phyloP scores from a whole-genome alignment of 176 grass and related monocot species.

The Musa beccarii region DNA sequence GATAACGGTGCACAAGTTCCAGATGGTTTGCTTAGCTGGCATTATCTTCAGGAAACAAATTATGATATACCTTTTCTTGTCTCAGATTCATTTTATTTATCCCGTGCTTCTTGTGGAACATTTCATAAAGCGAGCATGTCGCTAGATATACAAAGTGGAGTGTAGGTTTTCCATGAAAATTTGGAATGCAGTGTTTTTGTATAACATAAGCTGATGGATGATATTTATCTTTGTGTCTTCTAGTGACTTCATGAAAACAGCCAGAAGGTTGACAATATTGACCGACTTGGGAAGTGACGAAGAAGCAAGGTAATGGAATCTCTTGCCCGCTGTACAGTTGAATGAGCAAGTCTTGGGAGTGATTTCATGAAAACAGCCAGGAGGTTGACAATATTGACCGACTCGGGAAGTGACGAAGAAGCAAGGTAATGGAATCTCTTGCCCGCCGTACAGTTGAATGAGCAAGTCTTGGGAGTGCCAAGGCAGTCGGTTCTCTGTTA shows the following conservation, averaged over 20 bases:
- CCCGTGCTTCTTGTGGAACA: background rate
- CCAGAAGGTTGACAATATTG: slow-evolving; percentile 51
- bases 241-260: slow-evolving; percentile 56
- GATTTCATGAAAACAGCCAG: background rate
- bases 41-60: no score
- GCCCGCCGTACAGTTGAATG: no score
- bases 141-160: background rate
- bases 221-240: background rate
- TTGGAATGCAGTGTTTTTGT: background rate
- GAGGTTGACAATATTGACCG: no score
- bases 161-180: background rate
- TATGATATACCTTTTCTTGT: no score
- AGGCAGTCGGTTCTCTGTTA: no score
- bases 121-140: background rate
- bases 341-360: slow-evolving; percentile 1
- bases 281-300: background rate
- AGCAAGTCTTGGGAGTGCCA: no score
- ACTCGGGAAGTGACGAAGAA: background rate
- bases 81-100: no score
- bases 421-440: no score
- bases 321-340: slow-evolving; percentile 22
- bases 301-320: slow-evolving; percentile 22
- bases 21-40: no score
- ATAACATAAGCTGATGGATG: background rate
- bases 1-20: no score